These are phyloP conservation scores for Sclerotinia borealis DNA, from an alignment of 2,329 filamentous ascomycete species.

Conservation along the genomic window DNA sequence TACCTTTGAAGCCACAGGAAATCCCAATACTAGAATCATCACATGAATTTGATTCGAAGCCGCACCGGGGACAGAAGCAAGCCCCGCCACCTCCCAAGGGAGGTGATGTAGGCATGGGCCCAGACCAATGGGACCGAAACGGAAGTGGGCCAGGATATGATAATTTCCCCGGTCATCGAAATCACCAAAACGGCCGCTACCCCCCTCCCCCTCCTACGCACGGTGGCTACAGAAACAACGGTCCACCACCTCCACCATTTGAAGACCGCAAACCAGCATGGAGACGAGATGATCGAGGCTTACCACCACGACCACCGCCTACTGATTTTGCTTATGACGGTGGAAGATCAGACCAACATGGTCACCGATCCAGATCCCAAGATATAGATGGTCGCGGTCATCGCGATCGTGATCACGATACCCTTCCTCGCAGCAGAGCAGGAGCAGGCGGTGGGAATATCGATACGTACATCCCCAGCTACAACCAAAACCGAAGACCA, in stretches of 20 bases:
- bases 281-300: constrained; percentile 26
- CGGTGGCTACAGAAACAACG: constrained; percentile 26
- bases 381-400: constrained; percentile 28
- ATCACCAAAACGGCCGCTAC: constrained; percentile 9
- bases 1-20: constrained; percentile 76
- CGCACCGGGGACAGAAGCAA: constrained; percentile 79
- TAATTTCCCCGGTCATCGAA: constrained; percentile 23
- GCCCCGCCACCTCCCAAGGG: constrained; percentile 85
- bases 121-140: constrained; percentile 36
- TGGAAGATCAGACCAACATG: constrained; percentile 33
- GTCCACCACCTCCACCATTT: constrained; percentile 20
- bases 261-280: constrained; percentile 33
- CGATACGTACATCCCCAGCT: constrained; percentile 47
- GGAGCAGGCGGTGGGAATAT: constrained; percentile 28
- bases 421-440: constrained; percentile 23
- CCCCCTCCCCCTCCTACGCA: constrained; percentile 21
- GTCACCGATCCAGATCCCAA: constrained; percentile 38
- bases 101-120: constrained; percentile 73
- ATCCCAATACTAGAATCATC: constrained; percentile 91
- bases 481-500: constrained; percentile 35
- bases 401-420: constrained; percentile 8
- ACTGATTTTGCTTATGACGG: constrained; percentile 28
- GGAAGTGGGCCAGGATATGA: constrained; percentile 25
- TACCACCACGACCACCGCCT: constrained; percentile 30
- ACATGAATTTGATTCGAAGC: constrained; percentile 90